phyloP scores from a whole-genome alignment of 2,329 filamentous ascomycete genomes.

The Colletotrichum sublineola region DNA sequence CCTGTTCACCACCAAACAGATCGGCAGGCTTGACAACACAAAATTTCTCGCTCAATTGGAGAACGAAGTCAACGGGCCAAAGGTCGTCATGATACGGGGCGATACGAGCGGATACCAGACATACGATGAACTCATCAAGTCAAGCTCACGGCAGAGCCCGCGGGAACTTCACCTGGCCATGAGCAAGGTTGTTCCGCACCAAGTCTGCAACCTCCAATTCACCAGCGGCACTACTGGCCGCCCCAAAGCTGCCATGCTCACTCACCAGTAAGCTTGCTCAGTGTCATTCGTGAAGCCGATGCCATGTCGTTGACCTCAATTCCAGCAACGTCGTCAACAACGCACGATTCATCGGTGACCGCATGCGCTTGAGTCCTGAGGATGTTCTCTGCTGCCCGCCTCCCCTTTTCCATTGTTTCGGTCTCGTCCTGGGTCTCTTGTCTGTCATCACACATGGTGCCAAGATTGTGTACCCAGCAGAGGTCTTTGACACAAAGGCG shows the following conservation, averaged over 20 bases:
- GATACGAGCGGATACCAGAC: slow-evolving; percentile 67
- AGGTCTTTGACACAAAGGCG: slow-evolving; percentile 77
- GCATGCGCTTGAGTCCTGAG: slow-evolving; percentile 75
- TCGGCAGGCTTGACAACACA: slow-evolving; percentile 75
- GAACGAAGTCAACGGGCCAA: slow-evolving; percentile 58
- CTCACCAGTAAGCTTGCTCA: slow-evolving; percentile 69
- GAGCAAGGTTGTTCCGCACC: slow-evolving; percentile 70
- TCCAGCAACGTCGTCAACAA: slow-evolving; percentile 73
- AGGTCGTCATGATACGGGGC: slow-evolving; percentile 73
- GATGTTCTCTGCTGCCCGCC: slow-evolving; percentile 86
- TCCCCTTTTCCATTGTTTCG: slow-evolving; percentile 89
- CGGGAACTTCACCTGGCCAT: slow-evolving; percentile 66
- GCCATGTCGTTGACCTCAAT: slow-evolving; percentile 25
- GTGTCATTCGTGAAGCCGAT: neutral
- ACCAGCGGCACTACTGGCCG: slow-evolving; percentile 81
- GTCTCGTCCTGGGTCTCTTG: slow-evolving; percentile 81
- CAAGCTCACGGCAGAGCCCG: slow-evolving; percentile 62
- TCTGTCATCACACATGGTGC: slow-evolving; percentile 80
- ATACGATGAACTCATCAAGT: slow-evolving; percentile 70
- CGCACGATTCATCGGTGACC: slow-evolving; percentile 78
- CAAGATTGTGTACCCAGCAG: slow-evolving; percentile 81
- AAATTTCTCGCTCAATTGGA: slow-evolving; percentile 69
- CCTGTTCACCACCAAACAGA: slow-evolving; percentile 78
- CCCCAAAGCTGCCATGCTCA: slow-evolving; percentile 82
- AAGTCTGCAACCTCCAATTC: slow-evolving; percentile 81